Evolutionary conservation across 176 grass and related monocot species (phyloP).

Genomic region (Musa schizocarpa): DNA sequence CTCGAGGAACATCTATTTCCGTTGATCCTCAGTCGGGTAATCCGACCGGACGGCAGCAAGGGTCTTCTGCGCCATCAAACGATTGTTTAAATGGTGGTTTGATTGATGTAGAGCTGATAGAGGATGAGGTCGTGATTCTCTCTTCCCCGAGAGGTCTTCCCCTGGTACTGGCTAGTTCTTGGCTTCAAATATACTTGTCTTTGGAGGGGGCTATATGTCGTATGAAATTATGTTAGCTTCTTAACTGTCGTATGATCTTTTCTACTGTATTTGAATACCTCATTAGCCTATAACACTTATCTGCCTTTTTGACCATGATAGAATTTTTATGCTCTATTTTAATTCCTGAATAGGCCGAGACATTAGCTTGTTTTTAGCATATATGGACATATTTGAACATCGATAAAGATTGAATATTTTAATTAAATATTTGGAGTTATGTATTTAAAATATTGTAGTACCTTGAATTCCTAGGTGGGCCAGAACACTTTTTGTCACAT

Average conservation of each 20-base stretch:
- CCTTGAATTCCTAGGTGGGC: too few species aligned
- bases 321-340: too few species aligned
- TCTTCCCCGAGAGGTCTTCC: background rate
- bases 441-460: background rate
- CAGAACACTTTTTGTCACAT: too few species aligned
- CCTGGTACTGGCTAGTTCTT: background rate
- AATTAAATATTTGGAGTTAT: too few species aligned
- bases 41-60: background rate
- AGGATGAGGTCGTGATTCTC: background rate
- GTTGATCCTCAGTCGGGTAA: background rate
- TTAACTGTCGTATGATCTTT: background rate
- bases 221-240: background rate
- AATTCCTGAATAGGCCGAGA: too few species aligned
- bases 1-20: background rate
- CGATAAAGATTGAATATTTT: too few species aligned
- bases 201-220: background rate
- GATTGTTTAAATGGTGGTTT: background rate
- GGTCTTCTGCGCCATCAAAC: background rate
- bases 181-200: background rate
- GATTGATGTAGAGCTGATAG: background rate
- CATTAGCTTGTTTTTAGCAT: too few species aligned
- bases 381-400: too few species aligned
- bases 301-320: too few species aligned
- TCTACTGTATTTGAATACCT: background rate
- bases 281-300: too few species aligned